Evolutionary conservation across 495 filamentous ascomycete genomes (phyloP).

Genomic region (Lasiosphaeris hirsuta): DNA sequence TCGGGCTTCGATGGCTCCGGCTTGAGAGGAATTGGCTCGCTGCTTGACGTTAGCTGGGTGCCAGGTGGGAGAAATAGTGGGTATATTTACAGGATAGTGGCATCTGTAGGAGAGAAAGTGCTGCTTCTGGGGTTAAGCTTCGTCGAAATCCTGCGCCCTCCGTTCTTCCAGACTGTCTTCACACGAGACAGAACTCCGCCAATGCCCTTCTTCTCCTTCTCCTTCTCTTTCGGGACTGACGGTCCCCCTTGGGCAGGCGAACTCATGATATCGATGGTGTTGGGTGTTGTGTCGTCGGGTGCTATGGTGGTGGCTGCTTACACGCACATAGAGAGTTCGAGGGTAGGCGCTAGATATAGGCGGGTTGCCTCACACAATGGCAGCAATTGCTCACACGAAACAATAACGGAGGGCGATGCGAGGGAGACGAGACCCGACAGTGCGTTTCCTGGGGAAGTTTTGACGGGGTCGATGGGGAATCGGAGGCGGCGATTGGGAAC

Average conservation of each 20-base stretch:
- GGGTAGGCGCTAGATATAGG: background rate
- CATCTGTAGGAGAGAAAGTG: constrained; percentile 19
- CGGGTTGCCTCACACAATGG: background rate
- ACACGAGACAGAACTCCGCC: constrained; percentile 61
- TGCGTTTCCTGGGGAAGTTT: constrained; percentile 14
- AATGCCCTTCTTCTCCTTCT: constrained; percentile 58
- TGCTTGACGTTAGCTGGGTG: constrained; percentile 25
- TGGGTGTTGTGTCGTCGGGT: constrained; percentile 8
- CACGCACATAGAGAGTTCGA: background rate
- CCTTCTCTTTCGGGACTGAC: constrained; percentile 33
- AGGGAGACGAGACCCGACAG: constrained; percentile 3
- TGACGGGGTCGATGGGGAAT: constrained; percentile 10
- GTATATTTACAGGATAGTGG: constrained; percentile 34
- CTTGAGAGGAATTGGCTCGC: constrained; percentile 22
- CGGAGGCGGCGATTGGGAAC: constrained; percentile 11
- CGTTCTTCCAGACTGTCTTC: constrained; percentile 59
- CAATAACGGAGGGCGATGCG: background rate
- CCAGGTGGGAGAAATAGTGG: background rate
- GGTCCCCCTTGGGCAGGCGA: constrained; percentile 37
- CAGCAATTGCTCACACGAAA: too few relatives aligned
- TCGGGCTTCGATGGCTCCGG: constrained; percentile 3
- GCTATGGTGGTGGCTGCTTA: constrained; percentile 1
- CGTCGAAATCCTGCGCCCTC: constrained; percentile 35
- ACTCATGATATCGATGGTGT: constrained; percentile 36
- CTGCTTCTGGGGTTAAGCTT: constrained; percentile 15